Conservation (phyloP, 2,329 filamentous ascomycete genomes). For the Pseudogymnoascus sp. region DNA sequence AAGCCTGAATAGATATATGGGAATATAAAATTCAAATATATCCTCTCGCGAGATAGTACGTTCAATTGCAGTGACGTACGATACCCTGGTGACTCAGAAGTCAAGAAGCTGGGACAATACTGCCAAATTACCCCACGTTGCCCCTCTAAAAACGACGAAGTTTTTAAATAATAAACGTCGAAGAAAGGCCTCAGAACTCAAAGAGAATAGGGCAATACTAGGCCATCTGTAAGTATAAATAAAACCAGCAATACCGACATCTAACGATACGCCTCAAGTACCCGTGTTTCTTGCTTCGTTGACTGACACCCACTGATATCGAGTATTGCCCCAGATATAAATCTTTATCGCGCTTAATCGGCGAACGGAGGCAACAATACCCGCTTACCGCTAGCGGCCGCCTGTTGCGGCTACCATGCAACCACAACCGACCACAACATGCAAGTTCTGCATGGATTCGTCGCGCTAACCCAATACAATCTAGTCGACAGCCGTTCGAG, state of each 20-base stretch:
- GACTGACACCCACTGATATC: neutral
- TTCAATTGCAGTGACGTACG: neutral
- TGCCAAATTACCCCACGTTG: conserved; percentile 4
- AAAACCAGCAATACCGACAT: neutral
- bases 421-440: conserved; percentile 8
- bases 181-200: neutral
- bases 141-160: conserved; percentile 1
- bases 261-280: neutral
- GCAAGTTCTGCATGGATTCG: neutral
- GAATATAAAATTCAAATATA: neutral
- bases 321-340: neutral
- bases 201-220: neutral
- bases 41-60: neutral
- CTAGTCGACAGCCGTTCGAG: conserved; percentile 5
- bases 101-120: neutral
- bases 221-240: neutral
- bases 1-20: neutral
- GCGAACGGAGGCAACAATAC: conserved; percentile 1
- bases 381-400: neutral
- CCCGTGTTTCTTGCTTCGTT: neutral
- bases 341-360: conserved; percentile 9
- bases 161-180: neutral
- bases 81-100: neutral
- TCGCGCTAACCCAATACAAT: neutral
- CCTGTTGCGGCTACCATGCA: conserved; percentile 5